Evolutionary conservation across 1,139 yeast species (phyloP).

Genomic region (Saccharomyces hybrid): DNA sequence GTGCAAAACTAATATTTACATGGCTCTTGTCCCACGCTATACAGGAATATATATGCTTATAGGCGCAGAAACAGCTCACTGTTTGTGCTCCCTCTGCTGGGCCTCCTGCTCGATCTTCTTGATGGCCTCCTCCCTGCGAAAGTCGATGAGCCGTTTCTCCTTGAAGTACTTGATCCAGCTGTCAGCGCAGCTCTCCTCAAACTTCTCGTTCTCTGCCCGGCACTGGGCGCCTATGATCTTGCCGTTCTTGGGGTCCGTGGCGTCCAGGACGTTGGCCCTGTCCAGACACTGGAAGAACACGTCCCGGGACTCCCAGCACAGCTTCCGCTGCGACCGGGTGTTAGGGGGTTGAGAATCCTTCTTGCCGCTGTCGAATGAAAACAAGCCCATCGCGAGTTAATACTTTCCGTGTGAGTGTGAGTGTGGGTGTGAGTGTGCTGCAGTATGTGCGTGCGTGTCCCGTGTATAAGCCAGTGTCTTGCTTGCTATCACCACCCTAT

Average conservation of each 20-base stretch:
- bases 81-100: not conserved
- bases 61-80: not conserved
- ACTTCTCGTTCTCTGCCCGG: constrained; percentile 38
- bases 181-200: constrained; percentile 50
- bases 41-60: not conserved
- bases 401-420: not conserved
- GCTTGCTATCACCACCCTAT: too few species aligned
- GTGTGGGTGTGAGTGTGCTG: not conserved
- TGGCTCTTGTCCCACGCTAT: not conserved
- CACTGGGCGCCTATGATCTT: constrained; percentile 37
- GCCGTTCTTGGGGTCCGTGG: constrained; percentile 35
- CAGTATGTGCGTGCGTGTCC: not conserved
- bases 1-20: not conserved
- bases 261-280: constrained; percentile 43
- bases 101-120: constrained; percentile 46
- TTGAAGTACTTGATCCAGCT: constrained; percentile 67
- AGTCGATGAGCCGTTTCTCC: constrained; percentile 54
- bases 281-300: constrained; percentile 52
- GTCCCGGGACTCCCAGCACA: constrained; percentile 68
- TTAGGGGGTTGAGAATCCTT: constrained; percentile 24
- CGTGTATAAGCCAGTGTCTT: too few species aligned
- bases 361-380: constrained; percentile 14
- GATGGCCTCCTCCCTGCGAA: constrained; percentile 45
- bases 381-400: constrained; percentile 17
- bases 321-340: constrained; percentile 45